Evolutionary conservation across 441 rosid genomes (phyloP).

Genomic region (Erysimum cheiri): DNA sequence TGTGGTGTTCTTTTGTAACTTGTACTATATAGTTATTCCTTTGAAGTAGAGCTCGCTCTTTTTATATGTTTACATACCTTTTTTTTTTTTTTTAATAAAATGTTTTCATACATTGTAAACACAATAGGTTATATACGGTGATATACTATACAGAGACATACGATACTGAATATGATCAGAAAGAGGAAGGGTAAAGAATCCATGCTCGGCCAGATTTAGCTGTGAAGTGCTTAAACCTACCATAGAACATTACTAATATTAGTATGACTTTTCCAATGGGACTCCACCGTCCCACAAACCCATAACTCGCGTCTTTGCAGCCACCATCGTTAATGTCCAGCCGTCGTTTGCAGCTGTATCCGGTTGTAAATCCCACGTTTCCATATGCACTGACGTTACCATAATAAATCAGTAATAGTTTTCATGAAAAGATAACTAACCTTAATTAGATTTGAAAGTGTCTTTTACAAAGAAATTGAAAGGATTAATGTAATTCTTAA

Average conservation of each 20-base stretch:
- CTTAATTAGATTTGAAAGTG: too few species aligned
- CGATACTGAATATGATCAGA: too few species aligned
- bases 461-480: too few species aligned
- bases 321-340: neutral
- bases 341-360: conserved; percentile 3
- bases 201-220: conserved; percentile 57
- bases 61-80: too few species aligned
- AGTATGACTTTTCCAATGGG: conserved; percentile 51
- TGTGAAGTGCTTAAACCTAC: conserved; percentile 61
- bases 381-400: conserved; percentile 57
- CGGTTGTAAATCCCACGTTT: conserved; percentile 40
- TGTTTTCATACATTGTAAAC: too few species aligned
- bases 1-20: too few species aligned
- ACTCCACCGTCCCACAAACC: conserved; percentile 62
- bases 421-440: neutral
- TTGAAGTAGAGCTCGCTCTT: too few species aligned
- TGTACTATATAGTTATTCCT: too few species aligned
- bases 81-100: too few species aligned
- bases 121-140: too few species aligned
- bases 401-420: neutral
- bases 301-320: conserved; percentile 50
- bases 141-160: too few species aligned
- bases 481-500: too few species aligned
- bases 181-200: conserved; percentile 43
- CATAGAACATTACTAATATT: conserved; percentile 54